Evolutionary conservation across 257 asterid genomes (phyloP).

Genomic region (Apocynum venetum): DNA sequence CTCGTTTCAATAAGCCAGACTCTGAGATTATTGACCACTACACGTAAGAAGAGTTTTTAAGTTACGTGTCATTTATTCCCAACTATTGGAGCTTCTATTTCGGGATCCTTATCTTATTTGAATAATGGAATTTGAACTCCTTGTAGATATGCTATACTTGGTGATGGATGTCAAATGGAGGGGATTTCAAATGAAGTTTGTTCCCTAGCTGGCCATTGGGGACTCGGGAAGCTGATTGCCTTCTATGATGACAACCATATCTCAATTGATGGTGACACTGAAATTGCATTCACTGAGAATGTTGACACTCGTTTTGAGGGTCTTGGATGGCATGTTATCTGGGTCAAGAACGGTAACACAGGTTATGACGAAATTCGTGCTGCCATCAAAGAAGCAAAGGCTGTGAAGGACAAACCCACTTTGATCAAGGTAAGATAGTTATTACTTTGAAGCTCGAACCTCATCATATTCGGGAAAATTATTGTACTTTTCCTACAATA

Average conservation of each 20-base stretch:
- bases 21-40: constrained; percentile 69
- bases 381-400: constrained; percentile 89
- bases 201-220: constrained; percentile 99
- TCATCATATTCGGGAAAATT: not conserved
- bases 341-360: constrained; percentile 94
- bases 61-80: not conserved
- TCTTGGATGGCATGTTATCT: constrained; percentile 96
- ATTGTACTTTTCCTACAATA: not conserved
- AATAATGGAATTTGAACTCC: constrained; percentile 12
- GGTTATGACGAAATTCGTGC: constrained; percentile 95
- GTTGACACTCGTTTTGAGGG: constrained; percentile 79
- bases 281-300: constrained; percentile 87
- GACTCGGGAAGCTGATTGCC: constrained; percentile 92
- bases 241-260: constrained; percentile 92
- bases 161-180: constrained; percentile 97
- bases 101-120: constrained; percentile 8
- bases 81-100: not conserved
- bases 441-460: not conserved
- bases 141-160: constrained; percentile 49
- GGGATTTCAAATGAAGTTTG: constrained; percentile 87
- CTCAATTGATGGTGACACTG: constrained; percentile 96
- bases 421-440: constrained; percentile 56
- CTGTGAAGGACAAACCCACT: constrained; percentile 93
- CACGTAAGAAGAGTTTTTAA: constrained; percentile 43
- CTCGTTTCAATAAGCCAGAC: constrained; percentile 71